phyloP scores from a whole-genome alignment of 2,329 filamentous ascomycete species.

The Diplodia intermedia region DNA sequence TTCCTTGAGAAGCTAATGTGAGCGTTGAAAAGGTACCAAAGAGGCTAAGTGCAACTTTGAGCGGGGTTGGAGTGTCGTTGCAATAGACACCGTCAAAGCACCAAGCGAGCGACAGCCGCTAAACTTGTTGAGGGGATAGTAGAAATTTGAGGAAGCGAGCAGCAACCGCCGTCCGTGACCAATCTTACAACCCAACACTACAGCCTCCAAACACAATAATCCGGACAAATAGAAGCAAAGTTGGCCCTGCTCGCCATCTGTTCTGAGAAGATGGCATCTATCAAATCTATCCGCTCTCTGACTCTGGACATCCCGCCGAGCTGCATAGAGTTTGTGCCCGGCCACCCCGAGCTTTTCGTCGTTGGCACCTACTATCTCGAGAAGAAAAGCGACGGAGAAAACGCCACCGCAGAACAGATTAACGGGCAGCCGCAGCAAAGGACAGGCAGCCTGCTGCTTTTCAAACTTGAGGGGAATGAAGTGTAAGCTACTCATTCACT shows the following conservation, averaged over 20 bases:
- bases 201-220: neutral
- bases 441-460: slow-evolving; percentile 76
- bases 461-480: slow-evolving; percentile 59
- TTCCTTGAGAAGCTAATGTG: too few species aligned
- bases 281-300: slow-evolving; percentile 57
- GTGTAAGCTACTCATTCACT: slow-evolving; percentile 61
- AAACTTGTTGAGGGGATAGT: slow-evolving; percentile 2
- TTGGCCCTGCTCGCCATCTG: neutral
- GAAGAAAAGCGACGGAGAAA: slow-evolving; percentile 48
- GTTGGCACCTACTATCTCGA: slow-evolving; percentile 86
- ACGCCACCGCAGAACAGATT: slow-evolving; percentile 33
- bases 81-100: neutral
- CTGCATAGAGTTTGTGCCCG: slow-evolving; percentile 76
- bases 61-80: neutral
- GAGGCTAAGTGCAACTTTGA: neutral
- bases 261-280: slow-evolving; percentile 40
- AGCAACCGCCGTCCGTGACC: neutral
- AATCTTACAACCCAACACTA: neutral
- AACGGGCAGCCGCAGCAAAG: slow-evolving; percentile 64
- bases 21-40: neutral
- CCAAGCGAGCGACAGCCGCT: slow-evolving; percentile 10
- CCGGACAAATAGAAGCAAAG: too few species aligned
- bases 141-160: slow-evolving; percentile 28
- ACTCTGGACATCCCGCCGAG: slow-evolving; percentile 73
- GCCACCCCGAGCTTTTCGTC: slow-evolving; percentile 69